Base-by-base conservation (phyloP, 257 asterid genomes). In the Solanum dulcamara region DNA sequence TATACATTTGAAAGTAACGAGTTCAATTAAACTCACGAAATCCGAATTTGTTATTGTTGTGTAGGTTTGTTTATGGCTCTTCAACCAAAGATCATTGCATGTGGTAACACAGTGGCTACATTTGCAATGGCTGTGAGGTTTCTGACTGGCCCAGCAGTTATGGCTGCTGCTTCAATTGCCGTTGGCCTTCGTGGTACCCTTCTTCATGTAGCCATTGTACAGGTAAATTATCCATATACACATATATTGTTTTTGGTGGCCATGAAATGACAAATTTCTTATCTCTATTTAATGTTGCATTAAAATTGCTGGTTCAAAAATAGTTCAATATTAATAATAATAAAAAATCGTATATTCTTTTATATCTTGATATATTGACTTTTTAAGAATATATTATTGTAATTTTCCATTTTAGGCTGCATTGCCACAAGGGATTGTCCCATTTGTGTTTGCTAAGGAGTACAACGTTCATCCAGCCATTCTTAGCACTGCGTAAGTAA, bases 11-110 rank as follows among this genome's bases (percentile, higher is more conserved):
- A 18, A 70, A 68, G 2, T 2, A 35, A 68, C 1, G 10, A 4
- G 2, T 35, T 37, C 51, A 37, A 18, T 37, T 70, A 37, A 37
- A 37, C 0, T 20, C 20, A 37, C 1, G n/a, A 0, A 59, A 59
- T n/a, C 3, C 1, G n/a, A n/a, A n/a, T n/a, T n/a, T n/a, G n/a
- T n/a, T n/a, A 6, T 18, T 0, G 15, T 17, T 46, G 71, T 87
- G 74, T 90, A 96, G 99, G 99, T 86, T 90, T 96, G 89, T 96
- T 96, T 88, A 96, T 96, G 99, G 99, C 99, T 72, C 97, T 96
- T 46, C 99, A 96, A 84, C 99, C 99, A 28, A 94, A 96, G 91
- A 89, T 96, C 48, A 96, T 96, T n/a, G 98, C 99, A 72, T 96
- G 99, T 87, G 99, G 99, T 38, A 96, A 96, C 89, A 90, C 96